These are phyloP conservation scores for Cyberlindnera maclurae DNA, from an alignment of 805 yeast genomes.

Conservation along the genomic window DNA sequence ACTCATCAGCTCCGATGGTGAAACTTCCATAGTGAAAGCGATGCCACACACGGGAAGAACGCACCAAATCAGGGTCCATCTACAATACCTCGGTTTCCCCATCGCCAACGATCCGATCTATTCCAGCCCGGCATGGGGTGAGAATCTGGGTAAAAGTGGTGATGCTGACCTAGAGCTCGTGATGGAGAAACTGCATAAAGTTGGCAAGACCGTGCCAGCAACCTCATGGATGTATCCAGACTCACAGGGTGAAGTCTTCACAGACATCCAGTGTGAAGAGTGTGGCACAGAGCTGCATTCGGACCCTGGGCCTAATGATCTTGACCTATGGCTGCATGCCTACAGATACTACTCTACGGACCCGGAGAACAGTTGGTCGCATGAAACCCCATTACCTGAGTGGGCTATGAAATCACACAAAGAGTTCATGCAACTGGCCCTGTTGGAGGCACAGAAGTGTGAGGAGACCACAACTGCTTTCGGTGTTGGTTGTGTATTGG, in stretches of 20 bases:
- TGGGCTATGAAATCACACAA: slow-evolving; percentile 51
- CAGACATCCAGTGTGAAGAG: slow-evolving; percentile 50
- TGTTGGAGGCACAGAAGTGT: slow-evolving; percentile 73
- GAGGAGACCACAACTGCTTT: slow-evolving; percentile 80
- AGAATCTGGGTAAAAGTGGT: slow-evolving; percentile 49
- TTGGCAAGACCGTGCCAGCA: slow-evolving; percentile 67
- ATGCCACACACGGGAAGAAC: slow-evolving; percentile 89
- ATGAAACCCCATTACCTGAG: slow-evolving; percentile 21
- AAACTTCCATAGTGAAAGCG: slow-evolving; percentile 69
- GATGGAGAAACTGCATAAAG: slow-evolving; percentile 41
- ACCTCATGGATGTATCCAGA: slow-evolving; percentile 20
- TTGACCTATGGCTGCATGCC: slow-evolving; percentile 90
- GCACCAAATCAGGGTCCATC: slow-evolving; percentile 90
- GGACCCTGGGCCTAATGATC: slow-evolving; percentile 85
- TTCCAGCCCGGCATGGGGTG: slow-evolving; percentile 79
- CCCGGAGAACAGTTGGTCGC: slow-evolving; percentile 24
- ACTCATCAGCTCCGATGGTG: slow-evolving; percentile 19
- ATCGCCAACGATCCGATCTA: slow-evolving; percentile 91
- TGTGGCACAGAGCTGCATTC: slow-evolving; percentile 70
- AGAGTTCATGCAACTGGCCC: slow-evolving; percentile 66
- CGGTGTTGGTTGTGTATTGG: slow-evolving; percentile 89
- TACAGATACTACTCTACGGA: slow-evolving; percentile 58
- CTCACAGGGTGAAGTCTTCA: slow-evolving; percentile 54
- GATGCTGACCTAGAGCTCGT: slow-evolving; percentile 47
- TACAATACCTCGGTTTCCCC: slow-evolving; percentile 84